A percentile compares a stretch with the other conserved stretches of the same genome.
These are phyloP conservation scores for Otatea glauca DNA, from an alignment of 176 grass and related monocot species.

Conservation along the genomic window DNA sequence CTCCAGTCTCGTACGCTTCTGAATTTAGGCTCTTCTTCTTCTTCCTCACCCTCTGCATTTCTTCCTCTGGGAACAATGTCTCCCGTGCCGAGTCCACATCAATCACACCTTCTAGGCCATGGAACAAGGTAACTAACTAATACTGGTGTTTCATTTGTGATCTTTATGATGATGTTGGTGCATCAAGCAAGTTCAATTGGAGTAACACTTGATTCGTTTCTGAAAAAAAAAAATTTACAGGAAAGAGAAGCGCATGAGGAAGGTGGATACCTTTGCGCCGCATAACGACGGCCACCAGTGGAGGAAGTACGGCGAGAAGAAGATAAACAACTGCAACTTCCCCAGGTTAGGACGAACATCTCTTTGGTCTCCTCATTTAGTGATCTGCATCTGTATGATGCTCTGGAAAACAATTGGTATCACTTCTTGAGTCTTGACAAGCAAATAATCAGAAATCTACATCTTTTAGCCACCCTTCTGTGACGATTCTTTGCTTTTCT, in stretches of 20 bases:
- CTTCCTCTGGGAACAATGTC: constrained; percentile 45
- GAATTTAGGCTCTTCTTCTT: constrained; percentile 25
- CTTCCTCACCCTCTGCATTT: background rate
- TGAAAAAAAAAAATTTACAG: constrained; percentile 25
- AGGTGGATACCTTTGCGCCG: constrained; percentile 65
- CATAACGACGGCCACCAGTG: constrained; percentile 85
- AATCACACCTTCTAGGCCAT: constrained; percentile 44
- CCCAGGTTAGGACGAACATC: constrained; percentile 33
- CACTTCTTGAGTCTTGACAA: background rate
- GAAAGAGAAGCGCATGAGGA: constrained; percentile 61
- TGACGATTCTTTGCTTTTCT: background rate
- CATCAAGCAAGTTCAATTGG: background rate
- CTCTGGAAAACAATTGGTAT: background rate
- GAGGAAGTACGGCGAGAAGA: constrained; percentile 98
- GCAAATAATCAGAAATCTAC: background rate
- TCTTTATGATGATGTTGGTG: background rate
- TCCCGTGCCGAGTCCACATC: constrained; percentile 52
- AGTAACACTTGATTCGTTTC: constrained; percentile 14
- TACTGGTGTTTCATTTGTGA: background rate
- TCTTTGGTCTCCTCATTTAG: background rate
- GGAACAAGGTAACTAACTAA: constrained; percentile 46
- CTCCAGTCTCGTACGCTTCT: constrained; percentile 43
- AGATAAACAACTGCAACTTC: constrained; percentile 69
- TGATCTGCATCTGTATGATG: constrained; percentile 11
- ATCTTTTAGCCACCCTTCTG: background rate